Evolutionary conservation across 176 grass and related monocot species (phyloP).

Genomic region (Oryza meyeriana): DNA sequence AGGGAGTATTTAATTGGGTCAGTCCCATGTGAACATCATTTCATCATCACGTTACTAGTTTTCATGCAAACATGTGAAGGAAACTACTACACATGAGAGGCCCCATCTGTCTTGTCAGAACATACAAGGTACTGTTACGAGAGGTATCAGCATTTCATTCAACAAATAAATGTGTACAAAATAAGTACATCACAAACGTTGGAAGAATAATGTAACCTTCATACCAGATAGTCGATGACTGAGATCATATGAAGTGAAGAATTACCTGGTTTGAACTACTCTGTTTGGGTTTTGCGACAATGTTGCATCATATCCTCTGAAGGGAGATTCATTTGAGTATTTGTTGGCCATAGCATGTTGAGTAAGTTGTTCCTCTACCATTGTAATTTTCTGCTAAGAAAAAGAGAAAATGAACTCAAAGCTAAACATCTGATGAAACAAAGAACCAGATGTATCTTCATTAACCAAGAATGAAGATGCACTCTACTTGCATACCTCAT

Average conservation of each 20-base stretch:
- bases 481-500: constrained; percentile 49
- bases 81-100: neutral
- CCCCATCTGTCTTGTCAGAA: neutral
- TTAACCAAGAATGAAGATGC: neutral
- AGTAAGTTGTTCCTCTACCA: constrained; percentile 56
- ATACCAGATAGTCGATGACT: neutral
- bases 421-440: too few relatives aligned
- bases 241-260: neutral
- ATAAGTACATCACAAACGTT: neutral
- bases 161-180: neutral
- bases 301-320: constrained; percentile 50
- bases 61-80: neutral
- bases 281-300: constrained; percentile 53
- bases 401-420: neutral
- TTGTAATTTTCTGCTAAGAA: constrained; percentile 50
- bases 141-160: neutral
- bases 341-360: constrained; percentile 33
- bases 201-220: constrained; percentile 11
- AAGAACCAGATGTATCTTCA: neutral
- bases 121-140: neutral
- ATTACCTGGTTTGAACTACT: constrained; percentile 70
- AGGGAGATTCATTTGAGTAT: constrained; percentile 47
- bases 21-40: neutral
- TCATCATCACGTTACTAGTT: neutral
- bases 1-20: neutral